These are phyloP conservation scores for Dendryphion nanum DNA, from an alignment of 2,329 filamentous ascomycete genomes.

Conservation along the genomic window DNA sequence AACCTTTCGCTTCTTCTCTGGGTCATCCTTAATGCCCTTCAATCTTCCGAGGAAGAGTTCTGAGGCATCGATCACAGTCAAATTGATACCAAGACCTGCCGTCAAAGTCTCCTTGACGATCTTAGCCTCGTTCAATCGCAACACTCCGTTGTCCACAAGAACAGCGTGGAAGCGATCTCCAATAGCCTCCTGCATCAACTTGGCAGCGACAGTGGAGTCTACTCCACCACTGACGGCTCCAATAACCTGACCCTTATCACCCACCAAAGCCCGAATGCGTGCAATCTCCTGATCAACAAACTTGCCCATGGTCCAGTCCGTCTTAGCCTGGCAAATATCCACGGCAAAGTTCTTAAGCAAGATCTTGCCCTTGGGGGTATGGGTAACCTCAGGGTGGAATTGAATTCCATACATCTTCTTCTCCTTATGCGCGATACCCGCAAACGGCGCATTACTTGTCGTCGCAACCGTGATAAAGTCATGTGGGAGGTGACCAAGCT, in stretches of 20 bases:
- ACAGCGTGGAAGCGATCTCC: conserved; percentile 81
- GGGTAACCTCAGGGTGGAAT: conserved; percentile 83
- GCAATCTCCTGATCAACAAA: conserved; percentile 80
- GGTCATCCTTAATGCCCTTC: conserved; percentile 68
- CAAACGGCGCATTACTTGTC: conserved; percentile 74
- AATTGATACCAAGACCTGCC: conserved; percentile 81
- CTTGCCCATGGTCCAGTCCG: conserved; percentile 81
- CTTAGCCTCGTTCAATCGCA: conserved; percentile 82
- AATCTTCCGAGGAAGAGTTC: conserved; percentile 76
- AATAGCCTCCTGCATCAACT: conserved; percentile 84
- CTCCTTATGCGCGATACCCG: conserved; percentile 70
- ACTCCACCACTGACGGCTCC: conserved; percentile 81
- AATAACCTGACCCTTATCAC: conserved; percentile 77
- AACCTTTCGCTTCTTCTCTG: conserved; percentile 87
- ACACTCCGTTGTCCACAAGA: conserved; percentile 80
- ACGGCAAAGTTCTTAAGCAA: conserved; percentile 82
- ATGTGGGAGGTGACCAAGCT: conserved; percentile 71
- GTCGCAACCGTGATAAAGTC: conserved; percentile 72
- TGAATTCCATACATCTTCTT: conserved; percentile 79
- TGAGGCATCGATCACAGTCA: conserved; percentile 80
- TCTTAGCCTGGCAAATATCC: conserved; percentile 72
- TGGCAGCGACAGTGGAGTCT: conserved; percentile 83
- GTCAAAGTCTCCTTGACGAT: conserved; percentile 77
- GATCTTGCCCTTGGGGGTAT: conserved; percentile 67
- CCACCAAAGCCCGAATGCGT: conserved; percentile 79